A percentile compares a stretch with the other conserved stretches of the same genome.
These are phyloP conservation scores for Starmerella apis DNA, from an alignment of 805 yeast species.

Conservation along the genomic window DNA sequence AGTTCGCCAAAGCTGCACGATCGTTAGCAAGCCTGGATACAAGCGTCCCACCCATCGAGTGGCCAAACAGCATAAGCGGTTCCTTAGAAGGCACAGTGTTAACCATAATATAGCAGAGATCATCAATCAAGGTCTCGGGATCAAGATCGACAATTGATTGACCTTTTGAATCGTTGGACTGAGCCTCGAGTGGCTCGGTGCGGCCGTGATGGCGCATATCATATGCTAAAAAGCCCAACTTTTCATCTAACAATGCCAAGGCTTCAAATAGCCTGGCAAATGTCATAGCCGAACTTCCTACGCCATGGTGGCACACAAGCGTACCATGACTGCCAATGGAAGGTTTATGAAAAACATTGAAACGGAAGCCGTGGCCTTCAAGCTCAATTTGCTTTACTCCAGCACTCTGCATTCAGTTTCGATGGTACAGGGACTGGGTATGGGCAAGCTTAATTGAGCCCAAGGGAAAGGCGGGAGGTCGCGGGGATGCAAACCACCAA, in stretches of 20 bases:
- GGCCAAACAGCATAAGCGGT: slow-evolving; percentile 60
- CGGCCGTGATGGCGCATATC: slow-evolving; percentile 87
- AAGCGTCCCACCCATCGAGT: slow-evolving; percentile 87
- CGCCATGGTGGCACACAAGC: slow-evolving; percentile 83
- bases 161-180: slow-evolving; percentile 30
- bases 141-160: slow-evolving; percentile 31
- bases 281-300: slow-evolving; percentile 79
- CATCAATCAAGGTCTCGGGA: slow-evolving; percentile 45
- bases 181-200: slow-evolving; percentile 6
- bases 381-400: not conserved
- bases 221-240: slow-evolving; percentile 56
- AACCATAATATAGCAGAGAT: slow-evolving; percentile 43
- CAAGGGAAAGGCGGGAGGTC: no score
- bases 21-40: slow-evolving; percentile 43
- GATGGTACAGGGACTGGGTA: not conserved
- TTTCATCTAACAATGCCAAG: slow-evolving; percentile 31
- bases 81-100: slow-evolving; percentile 30
- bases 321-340: slow-evolving; percentile 28
- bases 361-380: slow-evolving; percentile 10
- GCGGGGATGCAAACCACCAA: not conserved
- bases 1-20: not conserved
- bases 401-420: slow-evolving; percentile 1
- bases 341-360: slow-evolving; percentile 12
- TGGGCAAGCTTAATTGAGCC: not conserved
- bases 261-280: slow-evolving; percentile 47